Evolutionary conservation across 2,329 filamentous ascomycete genomes (phyloP).

Genomic region (Pseudogymnoascus sp.): DNA sequence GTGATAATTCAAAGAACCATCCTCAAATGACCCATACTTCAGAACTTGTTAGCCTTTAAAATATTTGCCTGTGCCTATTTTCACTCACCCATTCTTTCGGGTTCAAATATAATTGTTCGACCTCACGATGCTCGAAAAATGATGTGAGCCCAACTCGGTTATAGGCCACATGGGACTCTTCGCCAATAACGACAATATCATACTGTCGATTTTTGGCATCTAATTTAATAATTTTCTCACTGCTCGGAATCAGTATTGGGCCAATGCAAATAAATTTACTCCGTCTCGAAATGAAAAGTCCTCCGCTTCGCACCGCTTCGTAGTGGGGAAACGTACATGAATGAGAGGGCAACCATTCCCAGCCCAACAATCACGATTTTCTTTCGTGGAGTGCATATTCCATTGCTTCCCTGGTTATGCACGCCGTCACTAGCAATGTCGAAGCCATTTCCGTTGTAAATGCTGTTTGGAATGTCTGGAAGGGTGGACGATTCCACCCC

Average conservation of each 20-base stretch:
- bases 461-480: background rate
- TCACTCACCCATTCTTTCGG: conserved; percentile 66
- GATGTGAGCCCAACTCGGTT: conserved; percentile 84
- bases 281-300: background rate
- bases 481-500: background rate
- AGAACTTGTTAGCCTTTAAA: conserved; percentile 7
- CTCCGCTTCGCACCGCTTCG: background rate
- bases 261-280: background rate
- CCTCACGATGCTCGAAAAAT: conserved; percentile 78
- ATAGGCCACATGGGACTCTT: conserved; percentile 81
- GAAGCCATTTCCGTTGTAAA: background rate
- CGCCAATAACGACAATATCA: conserved; percentile 76
- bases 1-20: conserved; percentile 65
- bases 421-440: background rate
- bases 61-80: background rate
- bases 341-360: conserved; percentile 86
- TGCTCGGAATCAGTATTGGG: conserved; percentile 30
- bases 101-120: conserved; percentile 85
- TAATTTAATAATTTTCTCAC: conserved; percentile 82
- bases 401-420: background rate
- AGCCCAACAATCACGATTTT: conserved; percentile 76
- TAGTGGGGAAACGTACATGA: conserved; percentile 58
- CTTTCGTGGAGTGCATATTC: conserved; percentile 39
- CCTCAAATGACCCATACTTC: conserved; percentile 39
- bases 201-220: conserved; percentile 70